A percentile compares a stretch with the other conserved stretches of the same genome.
These are phyloP conservation scores for Citrus trifoliata DNA, from an alignment of 345 rosid species.

Conservation along the genomic window DNA sequence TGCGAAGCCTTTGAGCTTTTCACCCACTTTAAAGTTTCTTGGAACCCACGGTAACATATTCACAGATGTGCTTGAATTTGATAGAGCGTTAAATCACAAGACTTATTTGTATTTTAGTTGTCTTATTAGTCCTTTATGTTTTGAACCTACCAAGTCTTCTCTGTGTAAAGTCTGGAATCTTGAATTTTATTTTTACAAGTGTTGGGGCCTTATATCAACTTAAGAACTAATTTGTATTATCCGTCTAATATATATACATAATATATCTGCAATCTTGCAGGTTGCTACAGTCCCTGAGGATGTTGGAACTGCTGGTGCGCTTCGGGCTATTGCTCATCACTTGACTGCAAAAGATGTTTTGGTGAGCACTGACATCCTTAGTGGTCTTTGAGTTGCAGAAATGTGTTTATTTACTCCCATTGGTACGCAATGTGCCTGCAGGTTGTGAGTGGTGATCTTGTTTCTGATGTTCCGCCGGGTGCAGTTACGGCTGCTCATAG, in stretches of 20 bases:
- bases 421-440: constrained; percentile 31
- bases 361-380: constrained; percentile 42
- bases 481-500: constrained; percentile 91
- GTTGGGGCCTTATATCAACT: neutral
- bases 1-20: too few relatives aligned
- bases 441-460: constrained; percentile 97
- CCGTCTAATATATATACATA: neutral
- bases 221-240: neutral
- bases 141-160: too few relatives aligned
- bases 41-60: too few relatives aligned
- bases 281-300: constrained; percentile 93
- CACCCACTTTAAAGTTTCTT: too few relatives aligned
- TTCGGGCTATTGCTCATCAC: constrained; percentile 83
- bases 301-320: constrained; percentile 92
- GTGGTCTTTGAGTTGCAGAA: constrained; percentile 15
- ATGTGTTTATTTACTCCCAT: neutral
- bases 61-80: too few relatives aligned
- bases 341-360: constrained; percentile 87
- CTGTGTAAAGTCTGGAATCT: too few relatives aligned
- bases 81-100: too few relatives aligned
- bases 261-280: constrained; percentile 31
- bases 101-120: too few relatives aligned
- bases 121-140: too few relatives aligned
- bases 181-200: too few relatives aligned
- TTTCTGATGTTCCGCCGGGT: constrained; percentile 95